Conservation (phyloP, 352 stramenopile species). For the Phytophthora foliorum region DNA sequence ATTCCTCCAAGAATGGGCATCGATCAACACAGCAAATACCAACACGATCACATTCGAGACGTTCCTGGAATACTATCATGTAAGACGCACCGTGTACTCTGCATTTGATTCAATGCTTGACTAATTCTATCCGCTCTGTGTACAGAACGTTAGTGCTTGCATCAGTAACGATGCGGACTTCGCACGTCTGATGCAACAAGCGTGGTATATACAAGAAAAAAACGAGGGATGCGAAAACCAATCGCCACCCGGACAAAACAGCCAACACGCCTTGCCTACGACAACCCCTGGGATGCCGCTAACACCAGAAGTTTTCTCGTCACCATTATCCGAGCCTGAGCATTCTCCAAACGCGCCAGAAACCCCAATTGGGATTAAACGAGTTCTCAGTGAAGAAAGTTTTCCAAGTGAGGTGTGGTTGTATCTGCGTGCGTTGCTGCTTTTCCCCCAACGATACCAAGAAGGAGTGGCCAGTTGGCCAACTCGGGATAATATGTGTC, state of each 20-base stretch:
- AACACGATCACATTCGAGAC: slow-evolving; percentile 60
- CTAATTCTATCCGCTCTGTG: slow-evolving; percentile 9
- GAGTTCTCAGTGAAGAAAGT: background rate
- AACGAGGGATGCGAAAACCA: slow-evolving; percentile 20
- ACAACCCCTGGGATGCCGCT: background rate
- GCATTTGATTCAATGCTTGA: slow-evolving; percentile 11
- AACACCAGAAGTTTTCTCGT: background rate
- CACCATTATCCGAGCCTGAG: background rate
- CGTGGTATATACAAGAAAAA: slow-evolving; percentile 58
- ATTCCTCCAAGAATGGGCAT: slow-evolving; percentile 82
- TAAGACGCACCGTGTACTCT: slow-evolving; percentile 26
- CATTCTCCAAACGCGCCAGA: background rate
- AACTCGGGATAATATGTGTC: slow-evolving; percentile 58
- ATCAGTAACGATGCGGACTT: slow-evolving; percentile 87
- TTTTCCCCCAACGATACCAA: slow-evolving; percentile 24
- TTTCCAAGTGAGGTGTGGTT: slow-evolving; percentile 23
- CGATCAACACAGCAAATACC: slow-evolving; percentile 33
- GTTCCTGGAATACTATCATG: slow-evolving; percentile 88
- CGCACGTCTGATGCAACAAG: slow-evolving; percentile 80
- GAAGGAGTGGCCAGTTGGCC: slow-evolving; percentile 22
- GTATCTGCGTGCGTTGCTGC: slow-evolving; percentile 34
- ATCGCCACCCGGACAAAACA: background rate
- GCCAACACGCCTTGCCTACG: background rate
- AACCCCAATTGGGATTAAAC: background rate
- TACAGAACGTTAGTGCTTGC: slow-evolving; percentile 81